phyloP scores from a whole-genome alignment of 768 basidiomycete species.

The Thelephora ganbajun region DNA sequence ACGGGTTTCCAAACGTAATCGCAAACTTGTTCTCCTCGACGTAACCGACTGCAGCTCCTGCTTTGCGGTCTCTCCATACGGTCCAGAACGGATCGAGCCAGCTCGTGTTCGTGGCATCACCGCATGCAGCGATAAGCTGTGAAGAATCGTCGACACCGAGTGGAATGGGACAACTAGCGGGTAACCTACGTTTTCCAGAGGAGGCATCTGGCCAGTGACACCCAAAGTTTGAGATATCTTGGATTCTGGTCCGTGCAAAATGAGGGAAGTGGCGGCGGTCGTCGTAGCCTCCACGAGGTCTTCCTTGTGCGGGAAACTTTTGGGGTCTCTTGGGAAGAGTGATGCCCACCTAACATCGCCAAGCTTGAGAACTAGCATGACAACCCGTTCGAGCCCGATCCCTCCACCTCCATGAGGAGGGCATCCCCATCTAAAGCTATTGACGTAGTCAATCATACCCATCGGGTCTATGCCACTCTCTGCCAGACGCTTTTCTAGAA shows the following conservation, averaged over 20 bases:
- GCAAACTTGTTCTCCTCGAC: slow-evolving; percentile 37
- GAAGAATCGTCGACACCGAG: no score
- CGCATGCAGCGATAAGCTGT: slow-evolving; percentile 45
- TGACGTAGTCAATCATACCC: slow-evolving; percentile 83
- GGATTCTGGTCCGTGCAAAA: slow-evolving; percentile 17
- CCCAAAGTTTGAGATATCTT: slow-evolving; percentile 13
- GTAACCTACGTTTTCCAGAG: slow-evolving; percentile 16
- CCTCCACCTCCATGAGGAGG: slow-evolving; percentile 96
- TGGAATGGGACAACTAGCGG: not conserved
- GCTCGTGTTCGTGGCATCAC: slow-evolving; percentile 53
- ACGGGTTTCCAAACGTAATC: slow-evolving; percentile 52
- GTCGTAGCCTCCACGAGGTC: slow-evolving; percentile 14
- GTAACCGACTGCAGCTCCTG: slow-evolving; percentile 49
- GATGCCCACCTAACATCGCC: slow-evolving; percentile 87
- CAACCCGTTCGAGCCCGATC: slow-evolving; percentile 83
- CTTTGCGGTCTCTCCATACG: slow-evolving; percentile 35
- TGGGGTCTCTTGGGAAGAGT: slow-evolving; percentile 94
- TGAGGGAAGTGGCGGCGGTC: slow-evolving; percentile 12
- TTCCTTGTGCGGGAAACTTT: slow-evolving; percentile 39
- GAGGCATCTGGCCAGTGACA: slow-evolving; percentile 15
- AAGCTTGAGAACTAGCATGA: slow-evolving; percentile 95
- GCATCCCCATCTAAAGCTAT: slow-evolving; percentile 90
- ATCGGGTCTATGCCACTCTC: slow-evolving; percentile 78
- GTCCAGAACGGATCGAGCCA: slow-evolving; percentile 47
- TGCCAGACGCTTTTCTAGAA: slow-evolving; percentile 77